A percentile compares a stretch with the other conserved stretches of the same genome.
Evolutionary conservation across 2,329 filamentous ascomycete species (phyloP).

Genomic region (Canariomyces notabilis): DNA sequence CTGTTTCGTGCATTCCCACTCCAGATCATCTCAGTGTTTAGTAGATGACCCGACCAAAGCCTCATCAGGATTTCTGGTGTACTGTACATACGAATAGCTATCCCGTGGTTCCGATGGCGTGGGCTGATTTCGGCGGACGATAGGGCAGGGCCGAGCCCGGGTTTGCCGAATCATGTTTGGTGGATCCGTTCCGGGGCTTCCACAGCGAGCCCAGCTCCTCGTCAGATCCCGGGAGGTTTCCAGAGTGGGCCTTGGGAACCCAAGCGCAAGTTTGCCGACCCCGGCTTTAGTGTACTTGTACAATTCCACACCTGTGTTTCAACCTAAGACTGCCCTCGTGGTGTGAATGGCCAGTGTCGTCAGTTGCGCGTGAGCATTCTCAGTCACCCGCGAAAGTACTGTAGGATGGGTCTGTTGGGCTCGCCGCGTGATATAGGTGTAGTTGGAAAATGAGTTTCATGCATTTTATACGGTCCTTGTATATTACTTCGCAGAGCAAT

Average conservation of each 20-base stretch:
- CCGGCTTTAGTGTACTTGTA: neutral
- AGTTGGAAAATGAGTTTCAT: neutral
- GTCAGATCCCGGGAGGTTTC: neutral
- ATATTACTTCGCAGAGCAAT: too few species aligned
- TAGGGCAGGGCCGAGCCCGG: neutral
- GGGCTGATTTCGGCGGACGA: too few species aligned
- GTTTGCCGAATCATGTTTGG: constrained; percentile 3
- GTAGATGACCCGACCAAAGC: too few species aligned
- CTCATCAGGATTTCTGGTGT: too few species aligned
- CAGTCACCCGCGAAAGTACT: neutral
- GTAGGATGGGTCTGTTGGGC: neutral
- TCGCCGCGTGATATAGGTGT: neutral
- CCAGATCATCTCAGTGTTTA: too few species aligned
- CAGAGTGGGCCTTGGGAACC: constrained; percentile 6
- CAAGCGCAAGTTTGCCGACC: constrained; percentile 1
- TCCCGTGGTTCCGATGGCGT: too few species aligned
- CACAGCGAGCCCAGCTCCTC: constrained; percentile 2
- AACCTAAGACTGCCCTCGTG: neutral
- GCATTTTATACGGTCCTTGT: neutral
- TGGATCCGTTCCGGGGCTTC: neutral
- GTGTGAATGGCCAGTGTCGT: neutral
- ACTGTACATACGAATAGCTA: too few species aligned
- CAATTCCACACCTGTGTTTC: neutral
- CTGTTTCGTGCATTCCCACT: too few species aligned
- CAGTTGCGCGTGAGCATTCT: neutral